Evolutionary conservation across 345 rosid species (phyloP).

Genomic region (Populus ilicifolia): DNA sequence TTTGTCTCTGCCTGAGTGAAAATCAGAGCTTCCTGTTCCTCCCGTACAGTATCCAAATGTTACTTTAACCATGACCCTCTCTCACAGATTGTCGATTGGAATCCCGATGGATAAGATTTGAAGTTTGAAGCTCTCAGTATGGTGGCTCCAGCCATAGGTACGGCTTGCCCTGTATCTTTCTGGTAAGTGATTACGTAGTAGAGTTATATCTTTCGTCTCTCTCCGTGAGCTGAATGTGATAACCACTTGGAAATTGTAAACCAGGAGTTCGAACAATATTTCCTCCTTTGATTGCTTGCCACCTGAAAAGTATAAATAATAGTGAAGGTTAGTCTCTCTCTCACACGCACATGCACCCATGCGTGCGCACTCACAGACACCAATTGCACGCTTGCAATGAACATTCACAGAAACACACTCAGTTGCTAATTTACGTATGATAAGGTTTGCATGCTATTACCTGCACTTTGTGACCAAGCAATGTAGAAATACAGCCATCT

Average conservation of each 20-base stretch:
- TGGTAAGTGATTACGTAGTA: conserved; percentile 1
- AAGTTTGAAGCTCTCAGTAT: not conserved
- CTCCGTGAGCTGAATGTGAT: conserved; percentile 49
- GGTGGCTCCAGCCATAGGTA: not conserved
- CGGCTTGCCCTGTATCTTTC: conserved; percentile 6
- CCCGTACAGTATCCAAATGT: not conserved
- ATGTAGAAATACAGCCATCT: conserved; percentile 82
- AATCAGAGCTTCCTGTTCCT: not conserved
- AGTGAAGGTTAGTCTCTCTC: conserved; percentile 14
- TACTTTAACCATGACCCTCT: conserved; percentile 3
- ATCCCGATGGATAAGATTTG: conserved; percentile 8
- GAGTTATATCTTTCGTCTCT: conserved; percentile 27
- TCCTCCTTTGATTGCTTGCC: conserved; percentile 72
- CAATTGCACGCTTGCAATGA: not conserved
- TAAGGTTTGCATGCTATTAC: conserved; percentile 27
- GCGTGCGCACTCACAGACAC: not conserved
- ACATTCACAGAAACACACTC: not conserved
- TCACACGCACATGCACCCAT: not conserved
- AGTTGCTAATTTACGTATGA: not conserved
- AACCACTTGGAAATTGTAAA: conserved; percentile 77
- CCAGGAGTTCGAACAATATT: conserved; percentile 74
- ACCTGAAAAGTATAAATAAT: conserved; percentile 42
- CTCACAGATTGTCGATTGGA: conserved; percentile 16
- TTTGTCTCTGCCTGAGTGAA: conserved; percentile 5
- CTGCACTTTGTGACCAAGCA: conserved; percentile 81